Evolutionary conservation across 2,329 filamentous ascomycete species (phyloP).

Genomic region (Chrysoporthe deuterocubensis): DNA sequence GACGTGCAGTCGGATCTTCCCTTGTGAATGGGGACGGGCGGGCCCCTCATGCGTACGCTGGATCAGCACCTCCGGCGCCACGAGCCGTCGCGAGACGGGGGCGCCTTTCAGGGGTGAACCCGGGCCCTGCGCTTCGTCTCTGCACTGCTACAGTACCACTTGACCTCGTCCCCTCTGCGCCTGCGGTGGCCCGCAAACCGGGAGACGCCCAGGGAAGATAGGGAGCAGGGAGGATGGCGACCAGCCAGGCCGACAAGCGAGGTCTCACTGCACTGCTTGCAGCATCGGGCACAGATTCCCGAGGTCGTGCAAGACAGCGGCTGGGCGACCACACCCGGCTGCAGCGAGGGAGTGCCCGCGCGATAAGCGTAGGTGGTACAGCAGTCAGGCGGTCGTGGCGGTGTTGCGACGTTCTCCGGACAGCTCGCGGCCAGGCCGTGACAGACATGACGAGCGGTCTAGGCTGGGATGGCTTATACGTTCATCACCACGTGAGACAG

Average conservation of each 20-base stretch:
- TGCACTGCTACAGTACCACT: slow-evolving; percentile 2
- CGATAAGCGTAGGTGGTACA: slow-evolving; percentile 22
- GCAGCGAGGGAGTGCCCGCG: slow-evolving; percentile 19
- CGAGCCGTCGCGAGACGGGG: slow-evolving; percentile 7
- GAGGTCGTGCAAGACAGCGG: slow-evolving; percentile 11
- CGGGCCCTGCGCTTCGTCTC: slow-evolving; percentile 7
- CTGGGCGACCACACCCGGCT: slow-evolving; percentile 15
- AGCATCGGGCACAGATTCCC: slow-evolving; percentile 22
- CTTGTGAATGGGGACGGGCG: neutral
- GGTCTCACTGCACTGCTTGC: slow-evolving; percentile 16
- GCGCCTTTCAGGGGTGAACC: slow-evolving; percentile 9
- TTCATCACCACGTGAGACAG: slow-evolving; percentile 21
- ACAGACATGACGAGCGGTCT: neutral
- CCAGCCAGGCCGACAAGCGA: slow-evolving; percentile 3
- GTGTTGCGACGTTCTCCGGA: neutral
- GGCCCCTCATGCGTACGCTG: neutral
- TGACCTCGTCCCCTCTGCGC: neutral
- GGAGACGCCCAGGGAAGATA: neutral
- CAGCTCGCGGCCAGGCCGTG: neutral
- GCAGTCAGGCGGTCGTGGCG: slow-evolving; percentile 6
- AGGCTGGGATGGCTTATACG: slow-evolving; percentile 13
- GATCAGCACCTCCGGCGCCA: slow-evolving; percentile 15
- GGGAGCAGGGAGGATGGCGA: neutral
- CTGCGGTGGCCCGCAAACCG: neutral
- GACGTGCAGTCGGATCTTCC: slow-evolving; percentile 7